phyloP scores from a whole-genome alignment of 169 alveolate species.

The Cryptosporidium ubiquitum region DNA sequence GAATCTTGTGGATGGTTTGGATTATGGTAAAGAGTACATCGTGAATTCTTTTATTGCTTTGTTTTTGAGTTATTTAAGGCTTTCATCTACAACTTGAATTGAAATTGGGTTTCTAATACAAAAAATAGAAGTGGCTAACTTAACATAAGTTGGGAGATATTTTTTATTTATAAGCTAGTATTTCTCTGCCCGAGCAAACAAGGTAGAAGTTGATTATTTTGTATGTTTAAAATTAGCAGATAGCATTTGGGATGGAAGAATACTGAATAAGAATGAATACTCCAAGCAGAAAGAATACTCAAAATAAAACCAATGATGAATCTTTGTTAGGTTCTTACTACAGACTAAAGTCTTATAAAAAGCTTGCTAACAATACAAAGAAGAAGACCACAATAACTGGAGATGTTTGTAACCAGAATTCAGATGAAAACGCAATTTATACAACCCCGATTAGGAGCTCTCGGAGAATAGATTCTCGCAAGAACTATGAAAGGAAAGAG shows the following conservation, averaged over 20 bases:
- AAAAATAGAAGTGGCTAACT: background rate
- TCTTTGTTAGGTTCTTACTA: conserved; percentile 43
- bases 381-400: background rate
- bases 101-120: background rate
- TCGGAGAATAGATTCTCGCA: conserved; percentile 9
- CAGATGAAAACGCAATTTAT: conserved; percentile 18
- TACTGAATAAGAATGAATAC: conserved; percentile 1
- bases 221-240: background rate
- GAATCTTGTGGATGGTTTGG: background rate
- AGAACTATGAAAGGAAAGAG: background rate
- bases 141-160: background rate
- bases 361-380: background rate
- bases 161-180: too few species aligned
- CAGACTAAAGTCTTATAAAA: conserved; percentile 33
- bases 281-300: background rate
- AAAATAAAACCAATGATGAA: background rate
- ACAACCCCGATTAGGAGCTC: conserved; percentile 68
- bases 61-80: background rate
- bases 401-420: background rate
- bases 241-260: background rate
- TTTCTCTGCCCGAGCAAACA: background rate
- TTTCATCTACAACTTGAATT: background rate
- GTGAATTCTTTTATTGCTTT: background rate
- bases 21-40: too few species aligned
- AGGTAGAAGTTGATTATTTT: background rate